A percentile compares a stretch with the other conserved stretches of the same genome.
Conservation (phyloP, 345 rosid species). For the Ceriops zippeliana region DNA sequence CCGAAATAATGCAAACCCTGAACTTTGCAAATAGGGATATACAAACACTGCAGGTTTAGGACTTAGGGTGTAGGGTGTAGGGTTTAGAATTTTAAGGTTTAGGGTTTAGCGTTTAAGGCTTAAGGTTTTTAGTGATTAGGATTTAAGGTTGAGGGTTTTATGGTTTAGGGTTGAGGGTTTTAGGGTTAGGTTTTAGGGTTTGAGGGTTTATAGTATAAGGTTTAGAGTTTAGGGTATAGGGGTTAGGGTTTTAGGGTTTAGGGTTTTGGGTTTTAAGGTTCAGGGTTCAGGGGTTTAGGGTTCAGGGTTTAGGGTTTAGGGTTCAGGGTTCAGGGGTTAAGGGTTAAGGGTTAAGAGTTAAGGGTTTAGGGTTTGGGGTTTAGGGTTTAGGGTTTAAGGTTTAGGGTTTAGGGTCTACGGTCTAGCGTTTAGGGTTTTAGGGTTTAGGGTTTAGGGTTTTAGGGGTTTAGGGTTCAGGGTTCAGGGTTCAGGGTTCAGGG, state of each 20-base stretch:
- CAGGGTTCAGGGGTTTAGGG: conserved; percentile 1
- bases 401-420: conserved; percentile 23
- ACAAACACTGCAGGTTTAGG: no score
- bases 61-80: no score
- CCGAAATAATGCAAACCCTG: no score
- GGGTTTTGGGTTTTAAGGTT: conserved; percentile 19
- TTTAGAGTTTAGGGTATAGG: conserved; percentile 20
- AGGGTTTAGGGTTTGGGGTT: conserved; percentile 16
- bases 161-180: not conserved
- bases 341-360: conserved; percentile 12
- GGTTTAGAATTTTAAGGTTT: no score
- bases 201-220: conserved; percentile 23
- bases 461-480: conserved; percentile 16
- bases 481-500: conserved; percentile 21
- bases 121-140: no score
- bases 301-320: conserved; percentile 19
- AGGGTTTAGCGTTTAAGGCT: no score
- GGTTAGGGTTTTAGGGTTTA: conserved; percentile 16
- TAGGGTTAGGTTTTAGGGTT: conserved; percentile 21
- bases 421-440: conserved; percentile 14
- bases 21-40: no score
- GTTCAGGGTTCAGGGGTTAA: conserved; percentile 22
- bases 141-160: no score
- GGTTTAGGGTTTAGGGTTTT: conserved; percentile 21
- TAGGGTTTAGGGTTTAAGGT: no score